Base-by-base conservation (phyloP, 1,284 basidiomycete genomes). In the Pisolithus thermaeus region DNA sequence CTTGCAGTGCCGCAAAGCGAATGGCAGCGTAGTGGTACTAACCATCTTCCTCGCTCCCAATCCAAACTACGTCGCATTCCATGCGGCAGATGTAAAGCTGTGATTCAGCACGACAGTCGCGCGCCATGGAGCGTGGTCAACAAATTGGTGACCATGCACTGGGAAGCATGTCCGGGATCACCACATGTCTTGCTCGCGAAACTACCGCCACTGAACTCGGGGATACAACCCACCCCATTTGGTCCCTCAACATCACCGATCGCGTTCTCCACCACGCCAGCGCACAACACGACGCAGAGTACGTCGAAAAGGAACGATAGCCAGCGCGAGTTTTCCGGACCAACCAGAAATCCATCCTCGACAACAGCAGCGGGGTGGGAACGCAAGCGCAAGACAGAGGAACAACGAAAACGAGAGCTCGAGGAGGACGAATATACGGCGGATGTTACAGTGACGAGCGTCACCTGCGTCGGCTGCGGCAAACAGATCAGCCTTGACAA, bases 401-500 rank as follows among this genome's bases (percentile, higher is more conserved):
- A 61, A 16, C 56, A 66, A 40, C 64, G 64, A 9, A 69, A 58
- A 46, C 7, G 43, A 23, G 53, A 55, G 37, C 65, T 70, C 22
- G 61, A 69, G 46, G 55, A 60, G 30, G 64, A 70, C 54, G 54
- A 63, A 37, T 66, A 65, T 38, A 39, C 65, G 12, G 47, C 45
- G 20, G 50, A 56, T 45, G 41, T 70, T 4, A 64, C 55, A 38
- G 49, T 40, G 14, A 67, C 57, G 32, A 69, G 62, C 30, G 67
- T 66, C 1, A 46, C 54, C 1, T 66, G 64, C 23, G 43, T 35
- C 7, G 64, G 63, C 36, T 66, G 64, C 36, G 9, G 46, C 25
- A 70, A 44, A 51, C 54, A 52, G 28, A 66, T 66, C 36, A 70
- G 67, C 43, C 65, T 66, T 12, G 67, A 66, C 41, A 70, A 69